Base-by-base conservation (phyloP, 1,139 yeast genomes). In the Entelexis sorbosivorans region DNA sequence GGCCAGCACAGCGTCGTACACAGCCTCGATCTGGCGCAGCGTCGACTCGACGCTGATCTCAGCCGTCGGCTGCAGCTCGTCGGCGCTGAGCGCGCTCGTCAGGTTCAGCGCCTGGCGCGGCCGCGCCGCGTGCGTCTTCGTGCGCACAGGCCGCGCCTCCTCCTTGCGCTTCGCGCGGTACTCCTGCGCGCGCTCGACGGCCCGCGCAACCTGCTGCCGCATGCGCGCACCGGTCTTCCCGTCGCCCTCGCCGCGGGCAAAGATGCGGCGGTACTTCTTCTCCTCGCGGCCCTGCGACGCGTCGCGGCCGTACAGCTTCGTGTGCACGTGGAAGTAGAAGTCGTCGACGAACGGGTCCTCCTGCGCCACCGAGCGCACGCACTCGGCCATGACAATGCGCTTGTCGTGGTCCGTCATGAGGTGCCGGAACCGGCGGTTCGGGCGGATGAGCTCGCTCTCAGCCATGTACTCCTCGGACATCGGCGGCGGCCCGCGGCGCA, bases 321-420 rank as follows among this genome's bases (percentile, higher is more conserved):
- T 85, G 69, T 79, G 86, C 39, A 93, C 96, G 67, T 91, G 97
- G 63, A 85, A 88, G 66, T 91, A 91, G 63, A 91, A 93, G 70
- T 93, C 98, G 67, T 91, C 98, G 63, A 87, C 88, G 67, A 85
- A 87, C 11, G 98, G 98, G 66, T 93, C 98, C 53, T 89, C 97
- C 19, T 96, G 85, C 44, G 91, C 96, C 68, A 91, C 84, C 65
- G 89, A 96, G 46, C 96, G 88, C 58, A 91, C 75, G 69, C 93
- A 98, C 64, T 89, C 83, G 65, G 96, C 77, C 48, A 96, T 86
- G 50, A 91, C 91, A 63, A 87, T 88, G 69, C 89, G 96, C 70
- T 89, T 89, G 66, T 91, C 98, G 71, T 89, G 85, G 55, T 95
- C 95, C 60, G 89, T 86, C 98, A 91, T 91, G 58, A 91, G 79